Conservation (phyloP, 2,329 filamentous ascomycete species). For the Fusarium oxysporum region DNA sequence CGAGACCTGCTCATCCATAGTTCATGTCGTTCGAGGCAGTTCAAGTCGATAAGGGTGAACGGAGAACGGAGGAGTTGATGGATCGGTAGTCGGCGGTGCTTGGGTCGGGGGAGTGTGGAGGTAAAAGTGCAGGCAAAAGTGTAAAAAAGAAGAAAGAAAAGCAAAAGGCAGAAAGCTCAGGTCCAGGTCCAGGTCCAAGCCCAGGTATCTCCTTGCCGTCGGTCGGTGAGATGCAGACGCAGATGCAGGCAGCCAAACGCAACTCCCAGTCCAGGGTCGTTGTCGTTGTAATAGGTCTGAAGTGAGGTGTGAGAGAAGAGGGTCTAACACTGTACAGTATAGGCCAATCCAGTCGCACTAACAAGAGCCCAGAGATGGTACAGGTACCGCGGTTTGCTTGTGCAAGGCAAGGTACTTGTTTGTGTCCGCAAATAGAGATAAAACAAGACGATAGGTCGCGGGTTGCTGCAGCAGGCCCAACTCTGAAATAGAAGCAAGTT, state of each 20-base stretch:
- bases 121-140: slow-evolving; percentile 28
- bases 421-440: slow-evolving; percentile 10
- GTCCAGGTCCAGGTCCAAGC: not conserved
- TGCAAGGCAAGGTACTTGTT: slow-evolving; percentile 8
- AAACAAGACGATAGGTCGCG: not conserved
- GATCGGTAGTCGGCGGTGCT: slow-evolving; percentile 17
- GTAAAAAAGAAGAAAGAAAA: slow-evolving; percentile 23
- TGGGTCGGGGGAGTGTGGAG: slow-evolving; percentile 8
- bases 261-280: slow-evolving; percentile 38
- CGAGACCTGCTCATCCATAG: slow-evolving; percentile 52
- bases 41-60: not conserved
- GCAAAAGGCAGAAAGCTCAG: slow-evolving; percentile 13
- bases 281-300: slow-evolving; percentile 30
- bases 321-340: slow-evolving; percentile 28
- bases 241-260: slow-evolving; percentile 40
- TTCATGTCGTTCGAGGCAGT: slow-evolving; percentile 42
- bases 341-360: slow-evolving; percentile 14
- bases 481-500: not conserved
- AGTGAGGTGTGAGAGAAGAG: slow-evolving; percentile 33
- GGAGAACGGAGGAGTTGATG: slow-evolving; percentile 10
- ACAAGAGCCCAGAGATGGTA: slow-evolving; percentile 2
- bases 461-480: slow-evolving; percentile 23
- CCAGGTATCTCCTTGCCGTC: slow-evolving; percentile 12
- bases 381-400: slow-evolving; percentile 15
- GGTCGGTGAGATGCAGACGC: slow-evolving; percentile 41